phyloP scores from a whole-genome alignment of 1,284 basidiomycete genomes.

The Naganishia liquefaciens region DNA sequence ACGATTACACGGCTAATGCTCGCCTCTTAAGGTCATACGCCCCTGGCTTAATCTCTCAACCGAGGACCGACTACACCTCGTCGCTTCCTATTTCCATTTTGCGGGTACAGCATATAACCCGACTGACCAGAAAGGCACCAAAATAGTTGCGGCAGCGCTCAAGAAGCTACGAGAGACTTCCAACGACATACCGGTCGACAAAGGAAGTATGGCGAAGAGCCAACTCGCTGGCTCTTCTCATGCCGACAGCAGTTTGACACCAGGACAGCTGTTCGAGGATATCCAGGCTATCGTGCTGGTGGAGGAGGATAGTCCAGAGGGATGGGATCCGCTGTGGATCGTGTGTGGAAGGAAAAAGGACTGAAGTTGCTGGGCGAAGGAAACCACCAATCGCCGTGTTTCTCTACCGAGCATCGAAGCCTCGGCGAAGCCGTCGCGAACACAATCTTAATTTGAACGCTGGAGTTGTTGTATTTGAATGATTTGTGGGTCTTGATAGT shows the following conservation, averaged over 20 bases:
- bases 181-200: background rate
- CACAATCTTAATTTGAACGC: no score
- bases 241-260: background rate
- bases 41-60: conserved; percentile 29
- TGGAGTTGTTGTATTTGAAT: no score
- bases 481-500: no score
- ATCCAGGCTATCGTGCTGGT: conserved; percentile 26
- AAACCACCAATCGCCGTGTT: no score
- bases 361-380: no score
- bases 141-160: background rate
- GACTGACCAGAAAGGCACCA: conserved; percentile 7
- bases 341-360: conserved; percentile 18
- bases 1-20: background rate
- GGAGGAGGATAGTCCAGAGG: conserved; percentile 12
- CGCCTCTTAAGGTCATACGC: conserved; percentile 16
- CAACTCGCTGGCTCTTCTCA: no score
- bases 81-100: conserved; percentile 32
- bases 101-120: conserved; percentile 24
- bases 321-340: conserved; percentile 25
- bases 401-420: no score
- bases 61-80: conserved; percentile 25
- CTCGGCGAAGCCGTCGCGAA: no score
- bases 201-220: background rate
- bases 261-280: conserved; percentile 22
- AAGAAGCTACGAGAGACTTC: background rate